These are phyloP conservation scores for Populus euphratica DNA, from an alignment of 345 rosid species.

Conservation along the genomic window DNA sequence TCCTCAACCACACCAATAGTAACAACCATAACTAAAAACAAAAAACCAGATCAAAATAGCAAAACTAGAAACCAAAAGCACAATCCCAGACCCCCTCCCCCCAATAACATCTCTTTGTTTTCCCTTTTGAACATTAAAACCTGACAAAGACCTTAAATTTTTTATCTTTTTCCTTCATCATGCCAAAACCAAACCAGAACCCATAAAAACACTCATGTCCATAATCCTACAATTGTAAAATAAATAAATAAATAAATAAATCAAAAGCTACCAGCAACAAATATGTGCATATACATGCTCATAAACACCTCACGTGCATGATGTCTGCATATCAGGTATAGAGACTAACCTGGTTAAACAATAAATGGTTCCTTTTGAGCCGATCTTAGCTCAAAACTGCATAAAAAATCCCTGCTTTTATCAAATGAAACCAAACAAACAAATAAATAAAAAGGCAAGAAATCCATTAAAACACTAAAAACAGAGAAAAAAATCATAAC, in stretches of 20 bases:
- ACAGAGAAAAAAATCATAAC: slow-evolving; percentile 11
- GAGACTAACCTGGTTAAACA: slow-evolving; percentile 10
- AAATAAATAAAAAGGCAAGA: neutral
- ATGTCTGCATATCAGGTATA: neutral
- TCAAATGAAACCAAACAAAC: neutral
- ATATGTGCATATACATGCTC: neutral
- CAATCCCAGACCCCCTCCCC: neutral
- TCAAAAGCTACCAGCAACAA: neutral
- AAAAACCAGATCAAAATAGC: neutral
- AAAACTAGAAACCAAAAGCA: neutral
- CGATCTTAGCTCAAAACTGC: slow-evolving; percentile 33
- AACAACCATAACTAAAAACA: neutral
- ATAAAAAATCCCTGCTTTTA: slow-evolving; percentile 19
- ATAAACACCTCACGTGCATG: neutral
- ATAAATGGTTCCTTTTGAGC: slow-evolving; percentile 12
- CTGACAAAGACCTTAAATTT: neutral
- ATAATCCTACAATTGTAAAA: neutral
- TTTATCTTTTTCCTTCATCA: neutral
- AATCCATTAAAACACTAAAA: neutral
- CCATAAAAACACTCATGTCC: neutral
- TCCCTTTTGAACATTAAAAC: neutral
- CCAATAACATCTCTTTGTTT: neutral
- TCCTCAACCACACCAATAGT: neutral
- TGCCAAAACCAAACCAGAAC: slow-evolving; percentile 1
- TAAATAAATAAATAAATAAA: neutral